Base-by-base conservation (phyloP, 2,329 filamentous ascomycete genomes). In the Aspergillus transmontanensis region DNA sequence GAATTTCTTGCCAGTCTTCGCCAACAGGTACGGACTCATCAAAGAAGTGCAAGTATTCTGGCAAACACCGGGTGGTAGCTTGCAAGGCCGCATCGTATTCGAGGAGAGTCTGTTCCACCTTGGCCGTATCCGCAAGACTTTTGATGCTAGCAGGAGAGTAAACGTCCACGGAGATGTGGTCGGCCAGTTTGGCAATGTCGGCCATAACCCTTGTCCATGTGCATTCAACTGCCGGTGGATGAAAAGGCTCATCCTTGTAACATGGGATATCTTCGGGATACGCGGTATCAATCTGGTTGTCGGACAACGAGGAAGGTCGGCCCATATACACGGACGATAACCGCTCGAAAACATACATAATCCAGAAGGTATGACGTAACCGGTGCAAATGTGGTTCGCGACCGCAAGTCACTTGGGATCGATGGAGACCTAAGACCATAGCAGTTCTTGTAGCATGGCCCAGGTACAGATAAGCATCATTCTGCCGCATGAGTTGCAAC, bases 401-500 rank as follows among this genome's bases (percentile, higher is more conserved):
- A 6, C 66, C 66, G 16, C 66, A 45, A 10, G 60, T 61, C n/a
- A 68, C 66, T 43, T 66, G 66, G 1, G 55, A 55, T 11, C 66
- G 62, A 39, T 68, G 63, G 21, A 68, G 58, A 10, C 66, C 66
- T 4, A 68, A 51, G 10, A 62, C 64, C 43, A 66, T 57, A 1
- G 58, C 62, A 16, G 46, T 63, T 32, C 66, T 53, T 0, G 64
- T 62, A 32, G 66, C 66, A 45, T 68, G 62, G 3, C 66, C 66
- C 3, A 68, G 53, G 32, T 63, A 62, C 3, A 68, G 56, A 41
- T 66, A 68, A 1, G 64, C 64, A 34, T 68, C 66, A 19, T 68
- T 68, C 28, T 64, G 66, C 12, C 66, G 58, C 66, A 68, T 68
- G 2, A 65, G 34, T n/a, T 68, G 64, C 1, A 65, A n/a, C 6